Conservation (phyloP, 345 rosid genomes). For the Citrus cavaleriei region DNA sequence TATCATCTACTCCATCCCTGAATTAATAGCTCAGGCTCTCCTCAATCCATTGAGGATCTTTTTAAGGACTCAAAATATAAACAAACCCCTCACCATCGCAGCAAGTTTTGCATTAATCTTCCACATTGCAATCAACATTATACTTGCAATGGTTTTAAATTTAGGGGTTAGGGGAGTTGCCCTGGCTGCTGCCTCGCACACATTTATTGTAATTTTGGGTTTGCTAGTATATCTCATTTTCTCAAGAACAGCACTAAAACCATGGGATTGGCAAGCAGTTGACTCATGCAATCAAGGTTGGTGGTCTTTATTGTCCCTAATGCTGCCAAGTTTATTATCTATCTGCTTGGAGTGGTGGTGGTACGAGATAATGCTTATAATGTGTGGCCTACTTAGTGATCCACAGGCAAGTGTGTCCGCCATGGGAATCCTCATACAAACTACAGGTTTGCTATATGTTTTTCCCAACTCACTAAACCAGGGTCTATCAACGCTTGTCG, state of each 20-base stretch:
- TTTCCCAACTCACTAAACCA: slow-evolving; percentile 30
- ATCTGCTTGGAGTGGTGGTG: slow-evolving; percentile 48
- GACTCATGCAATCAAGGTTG: slow-evolving; percentile 2
- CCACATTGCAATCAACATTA: slow-evolving; percentile 31
- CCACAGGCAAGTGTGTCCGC: slow-evolving; percentile 33
- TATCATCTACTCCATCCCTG: slow-evolving; percentile 33
- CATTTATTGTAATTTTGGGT: slow-evolving; percentile 18
- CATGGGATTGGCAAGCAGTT: slow-evolving; percentile 20
- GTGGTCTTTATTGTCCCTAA: slow-evolving; percentile 20
- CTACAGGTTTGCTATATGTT: slow-evolving; percentile 30
- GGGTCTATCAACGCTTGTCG: slow-evolving; percentile 26
- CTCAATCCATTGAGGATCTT: slow-evolving; percentile 33
- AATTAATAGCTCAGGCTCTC: slow-evolving; percentile 32
- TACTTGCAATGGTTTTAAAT: slow-evolving; percentile 17
- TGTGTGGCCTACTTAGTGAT: slow-evolving; percentile 27
- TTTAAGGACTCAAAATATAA: slow-evolving; percentile 31
- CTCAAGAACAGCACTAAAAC: slow-evolving; percentile 24
- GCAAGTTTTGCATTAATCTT: slow-evolving; percentile 18
- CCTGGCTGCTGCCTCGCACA: slow-evolving; percentile 23
- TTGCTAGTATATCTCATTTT: slow-evolving; percentile 19
- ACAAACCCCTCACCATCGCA: slow-evolving; percentile 23
- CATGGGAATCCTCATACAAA: slow-evolving; percentile 37
- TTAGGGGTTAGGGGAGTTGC: slow-evolving; percentile 30
- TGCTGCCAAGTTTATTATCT: slow-evolving; percentile 24
- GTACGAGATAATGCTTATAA: slow-evolving; percentile 35